Evolutionary conservation across 208 protist species (phyloP), one percentile per base, ranked within the genome.

Genomic region (Acanthamoeba lenticulata): DNA sequence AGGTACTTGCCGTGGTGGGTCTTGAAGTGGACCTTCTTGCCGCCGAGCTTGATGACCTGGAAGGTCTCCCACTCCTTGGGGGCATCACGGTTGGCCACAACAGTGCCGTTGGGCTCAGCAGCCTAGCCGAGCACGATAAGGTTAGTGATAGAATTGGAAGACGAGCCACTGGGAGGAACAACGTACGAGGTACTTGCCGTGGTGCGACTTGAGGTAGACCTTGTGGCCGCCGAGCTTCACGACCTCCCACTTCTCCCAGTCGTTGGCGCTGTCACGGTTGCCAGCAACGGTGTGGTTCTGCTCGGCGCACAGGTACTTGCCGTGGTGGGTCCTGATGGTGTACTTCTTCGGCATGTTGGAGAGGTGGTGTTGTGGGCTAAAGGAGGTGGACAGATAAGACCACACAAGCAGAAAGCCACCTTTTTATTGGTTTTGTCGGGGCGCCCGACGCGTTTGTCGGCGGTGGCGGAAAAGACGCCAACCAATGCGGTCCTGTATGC

Each of bases 41-140:
- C 1, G 19, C 83, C 83, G 9, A 60, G 45, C 52, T 90, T 60
- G n/a, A 34, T 2, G 55, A 90, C 3, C 32, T 90, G 83, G 83
- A 90, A 90, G 17, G 45, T 60, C 83, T 90, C 83, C 83, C 83
- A 90, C 55, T 90, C 83, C 55, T 90, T 90, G 45, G 83, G 83
- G 55, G 55, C 29, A 34, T 90, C 83, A 15, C 83, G 45, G 83
- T 90, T 90, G 83, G 83, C 83, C 6, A 90, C 83, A 11, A 90
- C 83, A 21, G 52, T 90, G 38, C 83, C 83, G 83, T 60, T 69
- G 83, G 83, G 42, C 83, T 90, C 83, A 90, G 83, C 83, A 6
- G 21, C 5, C 52, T 69, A 21, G 11, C 11, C 15, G 21, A 21
- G 21, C 52, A 21, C 52, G 52, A 27, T 69, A 69, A 36, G 5